Evolutionary conservation across 2,329 filamentous ascomycete genomes (phyloP).

Genomic region (Hymenoscyphus linearis): DNA sequence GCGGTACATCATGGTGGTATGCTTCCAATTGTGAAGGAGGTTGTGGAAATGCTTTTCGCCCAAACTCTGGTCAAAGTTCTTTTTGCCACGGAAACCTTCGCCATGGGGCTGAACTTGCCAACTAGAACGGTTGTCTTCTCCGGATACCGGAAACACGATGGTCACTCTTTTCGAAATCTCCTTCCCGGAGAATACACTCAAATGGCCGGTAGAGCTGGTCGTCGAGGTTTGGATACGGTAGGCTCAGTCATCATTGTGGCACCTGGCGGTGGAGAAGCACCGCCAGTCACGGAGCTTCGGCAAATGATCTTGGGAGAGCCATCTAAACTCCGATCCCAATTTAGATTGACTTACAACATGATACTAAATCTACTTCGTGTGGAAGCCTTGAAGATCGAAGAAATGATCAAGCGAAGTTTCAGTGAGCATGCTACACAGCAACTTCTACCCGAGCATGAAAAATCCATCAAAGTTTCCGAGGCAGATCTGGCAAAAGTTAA

Average conservation of each 20-base stretch:
- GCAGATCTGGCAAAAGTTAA: conserved; percentile 88
- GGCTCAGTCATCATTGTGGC: conserved; percentile 93
- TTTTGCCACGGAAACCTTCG: conserved; percentile 97
- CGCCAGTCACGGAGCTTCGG: conserved; percentile 73
- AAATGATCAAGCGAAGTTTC: conserved; percentile 99
- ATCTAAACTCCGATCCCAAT: conserved; percentile 91
- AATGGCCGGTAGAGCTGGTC: conserved; percentile 93
- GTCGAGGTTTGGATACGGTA: conserved; percentile 86
- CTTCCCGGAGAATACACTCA: conserved; percentile 96
- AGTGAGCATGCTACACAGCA: conserved; percentile 97
- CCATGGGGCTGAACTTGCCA: conserved; percentile 94
- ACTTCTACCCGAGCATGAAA: conserved; percentile 88
- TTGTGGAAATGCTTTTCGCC: conserved; percentile 94
- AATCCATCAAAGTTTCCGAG: conserved; percentile 86
- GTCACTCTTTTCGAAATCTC: conserved; percentile 83
- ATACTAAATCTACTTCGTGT: conserved; percentile 93
- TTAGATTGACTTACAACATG: conserved; percentile 98
- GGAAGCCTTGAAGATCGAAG: conserved; percentile 95
- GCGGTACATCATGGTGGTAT: conserved; percentile 95
- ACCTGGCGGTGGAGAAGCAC: conserved; percentile 75
- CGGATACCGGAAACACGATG: conserved; percentile 93
- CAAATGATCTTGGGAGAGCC: conserved; percentile 96
- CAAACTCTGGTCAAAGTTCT: conserved; percentile 93
- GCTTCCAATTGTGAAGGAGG: conserved; percentile 92
- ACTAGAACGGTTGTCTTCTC: conserved; percentile 97